Percentiles rank a stretch among this genome's conserved stretches.
These are phyloP conservation scores for Mallotus japonicus DNA, from an alignment of 441 rosid genomes.

Conservation along the genomic window DNA sequence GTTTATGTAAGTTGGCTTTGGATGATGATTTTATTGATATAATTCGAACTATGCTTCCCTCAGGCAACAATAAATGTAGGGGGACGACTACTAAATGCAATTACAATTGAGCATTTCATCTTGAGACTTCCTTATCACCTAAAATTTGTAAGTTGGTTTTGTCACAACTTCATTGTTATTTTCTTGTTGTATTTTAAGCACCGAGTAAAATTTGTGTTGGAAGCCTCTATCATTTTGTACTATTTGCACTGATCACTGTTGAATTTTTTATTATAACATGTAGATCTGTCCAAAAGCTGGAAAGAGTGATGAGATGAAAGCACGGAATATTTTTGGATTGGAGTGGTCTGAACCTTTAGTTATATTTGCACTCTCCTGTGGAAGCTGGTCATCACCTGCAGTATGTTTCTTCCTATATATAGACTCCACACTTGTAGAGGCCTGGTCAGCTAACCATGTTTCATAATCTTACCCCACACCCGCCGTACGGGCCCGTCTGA, in stretches of 20 bases:
- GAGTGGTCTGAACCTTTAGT: constrained; percentile 80
- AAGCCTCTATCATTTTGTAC: background rate
- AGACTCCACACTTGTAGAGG: background rate
- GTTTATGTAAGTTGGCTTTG: background rate
- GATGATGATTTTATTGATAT: background rate
- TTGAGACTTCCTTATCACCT: constrained; percentile 81
- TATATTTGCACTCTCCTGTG: constrained; percentile 76
- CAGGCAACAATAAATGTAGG: constrained; percentile 76
- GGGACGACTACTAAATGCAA: constrained; percentile 65
- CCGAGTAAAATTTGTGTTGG: background rate
- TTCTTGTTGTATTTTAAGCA: background rate
- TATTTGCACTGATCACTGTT: no score
- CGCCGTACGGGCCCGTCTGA: no score
- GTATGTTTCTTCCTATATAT: constrained; percentile 40
- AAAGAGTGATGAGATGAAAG: constrained; percentile 59
- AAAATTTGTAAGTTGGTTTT: constrained; percentile 56
- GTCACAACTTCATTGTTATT: background rate
- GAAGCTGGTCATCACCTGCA: constrained; percentile 90
- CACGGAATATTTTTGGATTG: constrained; percentile 58
- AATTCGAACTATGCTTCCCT: constrained; percentile 21
- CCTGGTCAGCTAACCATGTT: background rate
- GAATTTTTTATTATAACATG: background rate
- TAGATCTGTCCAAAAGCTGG: constrained; percentile 69
- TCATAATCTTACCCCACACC: no score
- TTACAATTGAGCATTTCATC: constrained; percentile 81